These are phyloP conservation scores for Lactarius pseudohatsudake DNA, from an alignment of 768 basidiomycete species.

Conservation along the genomic window DNA sequence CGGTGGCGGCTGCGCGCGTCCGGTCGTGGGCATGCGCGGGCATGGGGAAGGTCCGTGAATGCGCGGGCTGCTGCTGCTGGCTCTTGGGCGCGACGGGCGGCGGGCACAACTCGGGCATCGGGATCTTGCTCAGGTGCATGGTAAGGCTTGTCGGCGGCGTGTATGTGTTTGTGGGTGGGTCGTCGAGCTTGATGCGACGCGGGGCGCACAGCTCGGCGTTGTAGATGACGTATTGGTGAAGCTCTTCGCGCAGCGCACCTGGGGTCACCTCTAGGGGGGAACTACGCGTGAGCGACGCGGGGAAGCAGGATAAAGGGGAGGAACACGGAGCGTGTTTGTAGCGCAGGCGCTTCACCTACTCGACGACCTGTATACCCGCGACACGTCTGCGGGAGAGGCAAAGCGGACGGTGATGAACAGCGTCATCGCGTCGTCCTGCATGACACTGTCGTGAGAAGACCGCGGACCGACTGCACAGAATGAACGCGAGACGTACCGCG, in stretches of 20 bases:
- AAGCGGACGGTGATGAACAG: conserved; percentile 75
- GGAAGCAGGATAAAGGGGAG: too few species aligned
- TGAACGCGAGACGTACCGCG: conserved; percentile 42
- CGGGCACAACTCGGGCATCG: conserved; percentile 81
- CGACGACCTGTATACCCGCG: conserved; percentile 80
- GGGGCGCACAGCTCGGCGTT: conserved; percentile 53
- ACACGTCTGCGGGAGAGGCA: conserved; percentile 58
- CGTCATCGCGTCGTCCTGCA: conserved; percentile 70
- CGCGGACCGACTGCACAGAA: too few species aligned
- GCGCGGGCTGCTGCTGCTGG: conserved; percentile 66
- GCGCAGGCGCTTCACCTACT: conserved; percentile 73
- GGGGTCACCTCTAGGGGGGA: conserved; percentile 4
- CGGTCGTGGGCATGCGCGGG: neutral
- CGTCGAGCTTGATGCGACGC: conserved; percentile 65
- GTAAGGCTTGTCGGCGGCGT: conserved; percentile 64
- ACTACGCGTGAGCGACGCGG: neutral
- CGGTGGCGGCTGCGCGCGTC: neutral
- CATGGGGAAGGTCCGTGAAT: neutral
- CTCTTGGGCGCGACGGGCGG: conserved; percentile 38
- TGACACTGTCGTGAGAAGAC: neutral
- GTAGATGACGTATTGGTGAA: conserved; percentile 77
- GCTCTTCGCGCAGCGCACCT: neutral
- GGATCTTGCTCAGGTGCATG: conserved; percentile 81
- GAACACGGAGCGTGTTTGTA: conserved; percentile 60
- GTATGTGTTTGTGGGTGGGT: conserved; percentile 45